phyloP scores from a whole-genome alignment of 2,329 filamentous ascomycete species.

The Alternaria hordeiaustralica region DNA sequence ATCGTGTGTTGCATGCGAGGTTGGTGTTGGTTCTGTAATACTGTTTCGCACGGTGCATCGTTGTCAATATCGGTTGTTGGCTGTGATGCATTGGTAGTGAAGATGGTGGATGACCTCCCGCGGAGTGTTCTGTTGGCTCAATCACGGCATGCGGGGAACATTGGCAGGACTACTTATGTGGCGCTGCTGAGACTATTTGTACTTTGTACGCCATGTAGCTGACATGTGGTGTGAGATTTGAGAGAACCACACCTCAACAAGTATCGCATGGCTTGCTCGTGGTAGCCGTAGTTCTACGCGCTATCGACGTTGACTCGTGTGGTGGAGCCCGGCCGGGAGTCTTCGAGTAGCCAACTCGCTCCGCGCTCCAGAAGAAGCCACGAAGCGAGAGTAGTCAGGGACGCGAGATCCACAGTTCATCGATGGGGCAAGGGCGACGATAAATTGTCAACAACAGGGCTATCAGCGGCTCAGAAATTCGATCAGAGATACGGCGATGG shows the following conservation, averaged over 20 bases:
- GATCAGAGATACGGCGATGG: background rate
- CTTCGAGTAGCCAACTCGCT: slow-evolving; percentile 14
- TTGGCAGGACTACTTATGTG: background rate
- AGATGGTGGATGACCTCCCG: background rate
- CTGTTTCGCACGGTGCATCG: background rate
- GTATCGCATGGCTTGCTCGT: background rate
- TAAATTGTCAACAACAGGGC: background rate
- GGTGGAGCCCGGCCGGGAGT: slow-evolving; percentile 15
- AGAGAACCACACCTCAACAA: background rate
- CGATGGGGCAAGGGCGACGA: slow-evolving; percentile 7
- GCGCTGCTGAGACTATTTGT: background rate
- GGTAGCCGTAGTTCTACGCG: background rate
- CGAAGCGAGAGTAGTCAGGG: slow-evolving; percentile 11
- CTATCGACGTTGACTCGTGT: slow-evolving; percentile 13
- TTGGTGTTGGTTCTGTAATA: background rate
- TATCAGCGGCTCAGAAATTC: background rate
- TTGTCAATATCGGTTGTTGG: background rate
- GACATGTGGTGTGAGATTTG: background rate
- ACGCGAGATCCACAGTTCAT: slow-evolving; percentile 10
- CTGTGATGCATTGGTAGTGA: background rate
- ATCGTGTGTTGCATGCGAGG: background rate
- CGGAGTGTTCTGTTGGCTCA: background rate
- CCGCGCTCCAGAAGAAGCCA: slow-evolving; percentile 7
- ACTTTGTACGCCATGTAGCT: background rate
- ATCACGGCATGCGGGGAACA: background rate